Evolutionary conservation across 2,329 filamentous ascomycete genomes (phyloP).

Genomic region (Colletotrichum sansevieriae): DNA sequence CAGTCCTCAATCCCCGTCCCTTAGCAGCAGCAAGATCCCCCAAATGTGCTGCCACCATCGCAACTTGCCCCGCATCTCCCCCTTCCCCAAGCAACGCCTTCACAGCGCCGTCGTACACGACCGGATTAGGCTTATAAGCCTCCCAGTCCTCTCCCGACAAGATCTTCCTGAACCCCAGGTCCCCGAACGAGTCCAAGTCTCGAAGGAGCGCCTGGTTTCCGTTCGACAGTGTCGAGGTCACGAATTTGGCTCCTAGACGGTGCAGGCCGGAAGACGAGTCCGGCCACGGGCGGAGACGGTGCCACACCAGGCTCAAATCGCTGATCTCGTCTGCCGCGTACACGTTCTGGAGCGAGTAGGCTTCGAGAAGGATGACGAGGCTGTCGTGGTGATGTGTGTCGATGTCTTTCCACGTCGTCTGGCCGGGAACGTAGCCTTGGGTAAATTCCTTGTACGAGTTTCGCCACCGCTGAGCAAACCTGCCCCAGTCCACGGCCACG

Average conservation of each 20-base stretch:
- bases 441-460: conserved; percentile 74
- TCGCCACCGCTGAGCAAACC: conserved; percentile 80
- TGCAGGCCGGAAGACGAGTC: conserved; percentile 71
- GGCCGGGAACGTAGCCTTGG: conserved; percentile 59
- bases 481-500: conserved; percentile 69
- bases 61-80: conserved; percentile 71
- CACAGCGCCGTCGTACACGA: conserved; percentile 77
- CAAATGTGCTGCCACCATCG: conserved; percentile 84
- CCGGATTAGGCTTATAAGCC: conserved; percentile 79
- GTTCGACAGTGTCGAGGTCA: conserved; percentile 79
- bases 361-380: conserved; percentile 68
- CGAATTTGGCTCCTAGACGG: conserved; percentile 64
- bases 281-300: conserved; percentile 76
- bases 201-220: conserved; percentile 76
- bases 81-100: conserved; percentile 60
- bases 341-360: conserved; percentile 68
- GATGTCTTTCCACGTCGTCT: conserved; percentile 73
- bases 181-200: conserved; percentile 72
- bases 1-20: conserved; percentile 72
- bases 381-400: conserved; percentile 79
- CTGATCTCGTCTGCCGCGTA: conserved; percentile 76
- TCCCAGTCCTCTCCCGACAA: conserved; percentile 78
- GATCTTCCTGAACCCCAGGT: conserved; percentile 72
- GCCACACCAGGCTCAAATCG: conserved; percentile 77
- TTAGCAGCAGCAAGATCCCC: conserved; percentile 76